Evolutionary conservation across 441 rosid species (phyloP).

Genomic region (Dalechampia spathulata): DNA sequence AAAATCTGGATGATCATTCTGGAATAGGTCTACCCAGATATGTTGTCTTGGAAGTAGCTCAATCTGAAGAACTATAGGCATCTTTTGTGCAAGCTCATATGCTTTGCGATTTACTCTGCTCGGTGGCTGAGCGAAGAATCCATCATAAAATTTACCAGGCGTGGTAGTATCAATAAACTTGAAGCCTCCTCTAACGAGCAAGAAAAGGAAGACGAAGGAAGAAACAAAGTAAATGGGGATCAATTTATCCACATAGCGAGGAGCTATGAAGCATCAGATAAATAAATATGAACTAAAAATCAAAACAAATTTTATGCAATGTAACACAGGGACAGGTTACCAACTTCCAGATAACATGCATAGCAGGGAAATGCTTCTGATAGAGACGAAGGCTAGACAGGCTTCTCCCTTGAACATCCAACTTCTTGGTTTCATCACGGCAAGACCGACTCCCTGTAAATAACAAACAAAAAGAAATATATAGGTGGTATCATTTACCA

Average conservation of each 20-base stretch:
- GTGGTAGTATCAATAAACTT: constrained; percentile 27
- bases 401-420: constrained; percentile 15
- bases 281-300: background rate
- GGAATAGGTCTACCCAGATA: constrained; percentile 25
- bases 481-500: no score
- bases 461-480: no score
- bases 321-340: constrained; percentile 18
- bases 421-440: constrained; percentile 19
- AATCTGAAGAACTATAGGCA: constrained; percentile 44
- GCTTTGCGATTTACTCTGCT: constrained; percentile 33
- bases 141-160: constrained; percentile 30
- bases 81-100: constrained; percentile 27
- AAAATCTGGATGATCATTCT: constrained; percentile 30
- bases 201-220: constrained; percentile 14
- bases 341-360: constrained; percentile 48
- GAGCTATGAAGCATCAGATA: background rate
- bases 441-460: constrained; percentile 22
- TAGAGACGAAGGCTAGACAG: constrained; percentile 11
- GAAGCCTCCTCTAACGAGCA: constrained; percentile 54
- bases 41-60: constrained; percentile 34
- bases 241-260: no score
- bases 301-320: background rate
- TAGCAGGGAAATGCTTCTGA: constrained; percentile 30
- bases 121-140: constrained; percentile 44
- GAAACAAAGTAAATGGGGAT: background rate